A percentile compares a stretch with the other conserved stretches of the same genome.
These are phyloP conservation scores for Oenanthe javanica DNA, from an alignment of 140 eudicot genomes.

Conservation along the genomic window DNA sequence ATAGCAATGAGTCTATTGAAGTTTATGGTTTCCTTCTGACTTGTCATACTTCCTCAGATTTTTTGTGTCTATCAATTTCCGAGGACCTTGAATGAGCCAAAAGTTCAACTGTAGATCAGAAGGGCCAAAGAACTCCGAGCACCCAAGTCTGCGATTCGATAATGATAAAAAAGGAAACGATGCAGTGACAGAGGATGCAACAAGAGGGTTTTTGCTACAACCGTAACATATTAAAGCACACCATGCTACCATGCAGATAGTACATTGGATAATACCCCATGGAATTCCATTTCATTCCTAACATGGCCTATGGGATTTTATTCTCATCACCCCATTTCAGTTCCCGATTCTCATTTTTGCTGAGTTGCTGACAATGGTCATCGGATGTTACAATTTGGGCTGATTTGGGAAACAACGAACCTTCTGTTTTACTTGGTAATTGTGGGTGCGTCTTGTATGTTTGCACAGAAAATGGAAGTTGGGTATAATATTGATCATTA, in stretches of 20 bases:
- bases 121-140: slow-evolving; percentile 40
- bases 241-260: slow-evolving; percentile 2
- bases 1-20: no score
- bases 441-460: no score
- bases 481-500: no score
- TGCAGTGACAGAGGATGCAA: no score
- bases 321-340: not conserved
- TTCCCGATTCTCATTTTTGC: no score
- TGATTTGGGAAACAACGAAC: no score
- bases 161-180: slow-evolving; percentile 58
- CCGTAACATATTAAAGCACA: slow-evolving; percentile 59
- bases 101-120: not conserved
- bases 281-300: not conserved
- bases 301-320: not conserved
- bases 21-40: not conserved
- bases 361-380: no score
- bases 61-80: slow-evolving; percentile 71
- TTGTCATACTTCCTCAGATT: slow-evolving; percentile 32
- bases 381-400: no score
- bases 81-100: slow-evolving; percentile 60
- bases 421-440: no score
- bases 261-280: no score
- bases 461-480: no score
- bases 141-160: slow-evolving; percentile 23
- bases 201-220: slow-evolving; percentile 30